Base-by-base conservation (phyloP, 129 eudicot species). In the Ambrosia artemisiifolia region DNA sequence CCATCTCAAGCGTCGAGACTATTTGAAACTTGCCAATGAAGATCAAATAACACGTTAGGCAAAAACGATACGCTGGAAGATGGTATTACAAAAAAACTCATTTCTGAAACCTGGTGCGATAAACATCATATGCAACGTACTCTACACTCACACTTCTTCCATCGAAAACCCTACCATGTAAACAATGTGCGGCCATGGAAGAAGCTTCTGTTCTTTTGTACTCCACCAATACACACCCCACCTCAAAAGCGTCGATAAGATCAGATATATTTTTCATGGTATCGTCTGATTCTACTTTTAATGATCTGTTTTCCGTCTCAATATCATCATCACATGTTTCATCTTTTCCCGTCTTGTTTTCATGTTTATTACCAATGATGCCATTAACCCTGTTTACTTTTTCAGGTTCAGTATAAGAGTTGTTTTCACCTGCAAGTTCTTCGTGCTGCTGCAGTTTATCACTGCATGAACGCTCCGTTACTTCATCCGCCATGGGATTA, bases 181-280 rank as follows among this genome's bases (percentile, higher is more conserved):
- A 85, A 88, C 86, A 79, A 85, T 95, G 99, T 18, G 99, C 99
- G 6, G 99, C 99, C 71, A 78, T 83, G 55, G 82, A 81, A 60
- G 95, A 81, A 81, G 99, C 91, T 72, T 95, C 96, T 7, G 79
- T 77, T 81, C 97, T 91, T 73, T 77, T 86, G 66, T 75, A 95
- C 76, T 95, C 97, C 80, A 95, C 97, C 49, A 86, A 63, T n/a
- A 95, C 88, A 71, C 88, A 81, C 18, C 99, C 99, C 14, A 69
- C 76, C 79, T 94, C 94, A 48, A 90, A 85, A 11, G 48, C 20
- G 46, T 80, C 63, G 11, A 47, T 75, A 30, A 61, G 35, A 43
- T 78, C 73, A 63, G 36, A 17, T 13, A 11, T 34, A 6, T 61
- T 55, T 34, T 65, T 82, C 16, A 24, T 54, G 19, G 65, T 65